Conservation (phyloP, 2,329 filamentous ascomycete genomes). For the Paecilomyces sp. region DNA sequence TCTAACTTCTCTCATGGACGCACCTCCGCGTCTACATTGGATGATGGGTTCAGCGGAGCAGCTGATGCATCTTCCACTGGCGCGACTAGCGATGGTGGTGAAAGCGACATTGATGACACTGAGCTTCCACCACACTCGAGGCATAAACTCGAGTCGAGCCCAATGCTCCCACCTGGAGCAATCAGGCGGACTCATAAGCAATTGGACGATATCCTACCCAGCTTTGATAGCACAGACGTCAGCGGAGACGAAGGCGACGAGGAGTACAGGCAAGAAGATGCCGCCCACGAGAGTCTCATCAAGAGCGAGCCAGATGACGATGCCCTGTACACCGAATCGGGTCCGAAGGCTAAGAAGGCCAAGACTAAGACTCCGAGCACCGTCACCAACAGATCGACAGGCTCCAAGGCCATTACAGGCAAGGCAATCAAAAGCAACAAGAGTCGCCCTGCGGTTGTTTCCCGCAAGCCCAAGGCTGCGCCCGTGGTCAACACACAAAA, state of each 20-base stretch:
- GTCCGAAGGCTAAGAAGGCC: conserved; percentile 45
- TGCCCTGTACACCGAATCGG: conserved; percentile 26
- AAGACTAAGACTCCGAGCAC: conserved; percentile 39
- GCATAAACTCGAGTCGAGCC: conserved; percentile 34
- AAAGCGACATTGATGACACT: conserved; percentile 56
- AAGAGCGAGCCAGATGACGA: conserved; percentile 47
- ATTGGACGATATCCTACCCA: conserved; percentile 47
- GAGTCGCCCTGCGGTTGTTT: conserved; percentile 19
- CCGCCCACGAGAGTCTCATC: conserved; percentile 44
- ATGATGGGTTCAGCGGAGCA: conserved; percentile 86
- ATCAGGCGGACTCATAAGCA: conserved; percentile 42
- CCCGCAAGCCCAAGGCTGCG: conserved; percentile 32
- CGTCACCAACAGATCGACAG: conserved; percentile 22
- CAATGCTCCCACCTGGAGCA: conserved; percentile 36
- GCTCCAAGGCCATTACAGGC: conserved; percentile 17
- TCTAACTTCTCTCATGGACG: conserved; percentile 90
- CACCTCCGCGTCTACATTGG: conserved; percentile 85
- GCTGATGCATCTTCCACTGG: conserved; percentile 79
- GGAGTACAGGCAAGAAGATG: conserved; percentile 48
- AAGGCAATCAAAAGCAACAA: conserved; percentile 30
- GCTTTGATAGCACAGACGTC: conserved; percentile 50
- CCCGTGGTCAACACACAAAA: conserved; percentile 12
- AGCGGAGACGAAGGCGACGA: conserved; percentile 57
- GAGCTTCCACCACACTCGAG: conserved; percentile 41
- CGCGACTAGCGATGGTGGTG: conserved; percentile 70